phyloP scores from a whole-genome alignment of 140 eudicot species.

The Stevia rebaudiana region DNA sequence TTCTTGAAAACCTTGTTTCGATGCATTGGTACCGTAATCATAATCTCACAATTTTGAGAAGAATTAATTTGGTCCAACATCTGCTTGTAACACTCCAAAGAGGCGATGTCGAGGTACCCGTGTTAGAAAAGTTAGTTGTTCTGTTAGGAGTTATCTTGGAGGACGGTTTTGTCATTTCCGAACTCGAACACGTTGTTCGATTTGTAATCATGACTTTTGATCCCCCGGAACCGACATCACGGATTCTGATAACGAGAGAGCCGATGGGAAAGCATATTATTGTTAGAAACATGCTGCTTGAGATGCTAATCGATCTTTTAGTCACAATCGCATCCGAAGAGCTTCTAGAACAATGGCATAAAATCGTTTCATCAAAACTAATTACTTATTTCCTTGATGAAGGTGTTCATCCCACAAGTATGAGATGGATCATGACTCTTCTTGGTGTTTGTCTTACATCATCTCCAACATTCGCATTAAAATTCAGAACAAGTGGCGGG shows the following conservation, averaged over 20 bases:
- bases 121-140: conserved; percentile 81
- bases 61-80: conserved; percentile 91
- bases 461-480: conserved; percentile 88
- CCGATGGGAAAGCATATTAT: conserved; percentile 96
- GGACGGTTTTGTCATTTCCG: conserved; percentile 86
- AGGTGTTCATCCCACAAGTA: conserved; percentile 95
- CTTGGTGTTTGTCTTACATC: conserved; percentile 93
- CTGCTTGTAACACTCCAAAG: conserved; percentile 85
- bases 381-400: conserved; percentile 90
- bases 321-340: conserved; percentile 83
- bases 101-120: conserved; percentile 98
- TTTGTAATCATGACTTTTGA: conserved; percentile 94
- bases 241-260: conserved; percentile 58
- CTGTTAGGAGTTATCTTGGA: conserved; percentile 85
- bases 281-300: conserved; percentile 96
- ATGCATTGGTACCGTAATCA: conserved; percentile 99
- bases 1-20: conserved; percentile 91
- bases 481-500: conserved; percentile 86
- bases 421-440: conserved; percentile 99
- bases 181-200: conserved; percentile 81
- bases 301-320: conserved; percentile 91
- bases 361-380: conserved; percentile 80
- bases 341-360: conserved; percentile 97
- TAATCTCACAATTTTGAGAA: conserved; percentile 87
- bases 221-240: conserved; percentile 71